phyloP scores from a whole-genome alignment of 2,329 filamentous ascomycete species.

The Hysterium pulicare region DNA sequence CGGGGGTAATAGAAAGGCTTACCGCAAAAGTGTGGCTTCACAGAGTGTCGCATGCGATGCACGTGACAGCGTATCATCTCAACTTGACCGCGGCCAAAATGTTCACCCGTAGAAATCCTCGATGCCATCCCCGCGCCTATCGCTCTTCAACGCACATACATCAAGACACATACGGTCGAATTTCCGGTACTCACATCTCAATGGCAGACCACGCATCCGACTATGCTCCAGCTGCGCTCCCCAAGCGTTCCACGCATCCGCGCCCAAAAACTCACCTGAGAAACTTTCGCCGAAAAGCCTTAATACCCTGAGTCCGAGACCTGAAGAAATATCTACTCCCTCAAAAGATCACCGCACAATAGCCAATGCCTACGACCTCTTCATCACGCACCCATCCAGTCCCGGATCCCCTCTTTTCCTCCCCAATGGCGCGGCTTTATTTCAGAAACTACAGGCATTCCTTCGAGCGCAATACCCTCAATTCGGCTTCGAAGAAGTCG shows the following conservation, averaged over 20 bases:
- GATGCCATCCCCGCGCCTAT: conserved; percentile 30
- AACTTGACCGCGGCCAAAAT: neutral
- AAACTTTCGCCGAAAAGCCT: conserved; percentile 12
- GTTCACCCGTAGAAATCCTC: conserved; percentile 18
- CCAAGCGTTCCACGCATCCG: neutral
- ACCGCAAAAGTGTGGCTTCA: too few species aligned
- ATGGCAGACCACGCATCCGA: conserved; percentile 13
- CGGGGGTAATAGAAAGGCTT: neutral
- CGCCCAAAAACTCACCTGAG: neutral
- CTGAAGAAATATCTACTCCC: conserved; percentile 33
- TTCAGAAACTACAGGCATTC: conserved; percentile 79
- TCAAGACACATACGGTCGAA: conserved; percentile 3
- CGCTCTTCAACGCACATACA: conserved; percentile 11
- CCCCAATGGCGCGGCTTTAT: conserved; percentile 75
- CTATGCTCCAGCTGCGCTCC: conserved; percentile 5
- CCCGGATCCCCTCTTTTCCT: conserved; percentile 83
- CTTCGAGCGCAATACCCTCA: conserved; percentile 78
- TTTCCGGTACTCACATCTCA: conserved; percentile 8
- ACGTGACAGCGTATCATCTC: neutral
- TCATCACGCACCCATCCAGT: conserved; percentile 74
- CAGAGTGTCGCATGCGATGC: neutral
- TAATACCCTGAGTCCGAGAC: conserved; percentile 23
- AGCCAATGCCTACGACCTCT: conserved; percentile 64
- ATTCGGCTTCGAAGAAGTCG: conserved; percentile 84
- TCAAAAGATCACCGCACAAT: conserved; percentile 50